A percentile compares a stretch with the other conserved stretches of the same genome.
Evolutionary conservation across 2,329 filamentous ascomycete genomes (phyloP).

Genomic region (Thermothelomyces thermophilus): DNA sequence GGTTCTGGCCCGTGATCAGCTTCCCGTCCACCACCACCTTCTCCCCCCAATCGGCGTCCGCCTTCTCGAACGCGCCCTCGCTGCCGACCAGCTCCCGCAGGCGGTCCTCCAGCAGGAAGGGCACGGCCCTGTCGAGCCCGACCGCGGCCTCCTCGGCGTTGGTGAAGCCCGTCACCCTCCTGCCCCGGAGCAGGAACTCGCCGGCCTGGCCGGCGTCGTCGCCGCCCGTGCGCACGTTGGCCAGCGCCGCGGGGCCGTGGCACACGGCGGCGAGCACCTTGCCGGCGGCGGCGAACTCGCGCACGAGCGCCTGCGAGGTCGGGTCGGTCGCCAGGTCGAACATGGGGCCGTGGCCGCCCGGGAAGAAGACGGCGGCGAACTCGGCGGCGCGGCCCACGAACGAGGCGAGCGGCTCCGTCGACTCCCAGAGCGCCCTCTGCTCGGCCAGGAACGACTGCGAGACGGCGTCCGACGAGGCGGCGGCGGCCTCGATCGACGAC

Average conservation of each 20-base stretch:
- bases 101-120: conserved; percentile 56
- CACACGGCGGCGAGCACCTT: conserved; percentile 63
- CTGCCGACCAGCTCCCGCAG: conserved; percentile 44
- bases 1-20: conserved; percentile 54
- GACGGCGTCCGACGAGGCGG: conserved; percentile 47
- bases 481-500: conserved; percentile 47
- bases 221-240: conserved; percentile 42
- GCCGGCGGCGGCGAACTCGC: conserved; percentile 53
- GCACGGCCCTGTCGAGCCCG: conserved; percentile 38
- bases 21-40: conserved; percentile 46
- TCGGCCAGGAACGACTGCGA: conserved; percentile 49
- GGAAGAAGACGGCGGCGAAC: conserved; percentile 56
- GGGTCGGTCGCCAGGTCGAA: conserved; percentile 56
- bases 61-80: conserved; percentile 51
- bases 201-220: too few species aligned
- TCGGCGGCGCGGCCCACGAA: conserved; percentile 51
- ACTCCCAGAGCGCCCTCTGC: conserved; percentile 55
- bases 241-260: conserved; percentile 60
- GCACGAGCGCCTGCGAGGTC: conserved; percentile 52
- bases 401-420: conserved; percentile 51
- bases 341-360: conserved; percentile 58
- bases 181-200: conserved; percentile 49
- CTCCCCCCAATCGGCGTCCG: conserved; percentile 42
- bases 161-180: conserved; percentile 53
- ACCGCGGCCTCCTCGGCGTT: conserved; percentile 49